A percentile compares a stretch with the other conserved stretches of the same genome.
phyloP scores from a whole-genome alignment of 192 early-diverging fungal genomes.

The Linnemannia zychae region DNA sequence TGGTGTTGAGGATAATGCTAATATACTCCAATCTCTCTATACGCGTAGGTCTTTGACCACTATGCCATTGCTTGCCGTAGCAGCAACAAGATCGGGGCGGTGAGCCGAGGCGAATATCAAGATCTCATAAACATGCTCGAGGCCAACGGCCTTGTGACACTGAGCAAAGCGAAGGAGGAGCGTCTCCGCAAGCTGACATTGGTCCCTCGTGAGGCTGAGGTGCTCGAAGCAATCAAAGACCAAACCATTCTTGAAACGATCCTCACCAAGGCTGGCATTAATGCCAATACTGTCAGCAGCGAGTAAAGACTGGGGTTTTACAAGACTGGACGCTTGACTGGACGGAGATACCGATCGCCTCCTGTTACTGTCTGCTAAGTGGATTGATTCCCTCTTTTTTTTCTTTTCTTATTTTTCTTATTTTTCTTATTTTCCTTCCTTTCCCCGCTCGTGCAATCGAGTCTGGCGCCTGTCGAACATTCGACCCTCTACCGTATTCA shows the following conservation, averaged over 20 bases:
- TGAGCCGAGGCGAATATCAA: slow-evolving; percentile 78
- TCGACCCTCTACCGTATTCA: not conserved
- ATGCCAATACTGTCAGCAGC: not conserved
- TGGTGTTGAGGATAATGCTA: not conserved
- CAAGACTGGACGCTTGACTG: not conserved
- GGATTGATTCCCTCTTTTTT: not conserved
- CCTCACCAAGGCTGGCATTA: slow-evolving; percentile 11
- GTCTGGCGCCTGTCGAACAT: no score
- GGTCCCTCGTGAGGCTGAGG: slow-evolving; percentile 17
- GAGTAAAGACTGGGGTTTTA: not conserved
- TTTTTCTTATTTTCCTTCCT: not conserved
- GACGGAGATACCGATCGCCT: not conserved
- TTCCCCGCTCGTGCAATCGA: not conserved
- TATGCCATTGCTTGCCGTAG: slow-evolving; percentile 70
- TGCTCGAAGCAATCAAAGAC: slow-evolving; percentile 30
- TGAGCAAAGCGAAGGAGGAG: slow-evolving; percentile 60
- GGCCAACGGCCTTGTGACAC: slow-evolving; percentile 71
- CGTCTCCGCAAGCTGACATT: slow-evolving; percentile 46
- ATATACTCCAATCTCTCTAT: slow-evolving; percentile 9
- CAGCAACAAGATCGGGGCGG: slow-evolving; percentile 68
- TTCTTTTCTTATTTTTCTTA: not conserved
- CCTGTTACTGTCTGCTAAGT: not conserved
- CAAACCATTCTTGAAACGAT: slow-evolving; percentile 21
- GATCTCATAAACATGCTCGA: slow-evolving; percentile 83
- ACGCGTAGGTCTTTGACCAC: slow-evolving; percentile 64